Percentiles rank a stretch among this genome's conserved stretches.
Conservation (phyloP, 306 rosid genomes). For the Begonia fuchsioides region DNA sequence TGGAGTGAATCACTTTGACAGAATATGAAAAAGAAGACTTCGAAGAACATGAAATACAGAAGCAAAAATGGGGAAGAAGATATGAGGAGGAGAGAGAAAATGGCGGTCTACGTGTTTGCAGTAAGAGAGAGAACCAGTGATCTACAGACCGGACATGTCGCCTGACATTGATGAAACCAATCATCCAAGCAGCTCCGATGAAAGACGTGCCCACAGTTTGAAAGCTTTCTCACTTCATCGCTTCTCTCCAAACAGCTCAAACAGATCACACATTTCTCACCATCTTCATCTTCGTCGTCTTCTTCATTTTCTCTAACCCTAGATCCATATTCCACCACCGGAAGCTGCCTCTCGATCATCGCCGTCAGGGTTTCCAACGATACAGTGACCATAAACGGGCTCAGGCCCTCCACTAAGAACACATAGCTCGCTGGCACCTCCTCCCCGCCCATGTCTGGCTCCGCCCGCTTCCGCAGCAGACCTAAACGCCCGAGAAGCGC, state of each 20-base stretch:
- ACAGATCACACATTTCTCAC: neutral
- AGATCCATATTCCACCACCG: neutral
- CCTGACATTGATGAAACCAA: neutral
- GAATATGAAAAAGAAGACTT: too few relatives aligned
- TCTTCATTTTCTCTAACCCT: neutral
- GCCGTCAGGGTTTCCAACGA: neutral
- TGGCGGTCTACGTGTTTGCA: neutral
- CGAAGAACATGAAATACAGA: too few relatives aligned
- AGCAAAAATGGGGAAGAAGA: too few relatives aligned
- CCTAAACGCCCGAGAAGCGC: too few relatives aligned
- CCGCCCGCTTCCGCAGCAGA: too few relatives aligned
- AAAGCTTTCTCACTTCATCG: neutral
- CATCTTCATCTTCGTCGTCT: neutral
- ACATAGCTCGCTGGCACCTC: neutral
- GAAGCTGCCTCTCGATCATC: neutral
- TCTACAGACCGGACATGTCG: neutral
- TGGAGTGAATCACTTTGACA: too few relatives aligned
- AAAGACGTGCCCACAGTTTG: neutral
- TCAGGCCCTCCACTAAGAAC: neutral
- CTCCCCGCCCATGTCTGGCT: neutral
- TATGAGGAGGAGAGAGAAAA: neutral
- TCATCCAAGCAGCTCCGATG: neutral
- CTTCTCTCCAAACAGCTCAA: neutral
- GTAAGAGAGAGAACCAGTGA: too few relatives aligned
- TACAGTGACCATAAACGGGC: neutral